Percentiles rank a stretch among this genome's conserved stretches.
Evolutionary conservation across 768 basidiomycete genomes (phyloP).

Genomic region (Rhodotorula diobovata): DNA sequence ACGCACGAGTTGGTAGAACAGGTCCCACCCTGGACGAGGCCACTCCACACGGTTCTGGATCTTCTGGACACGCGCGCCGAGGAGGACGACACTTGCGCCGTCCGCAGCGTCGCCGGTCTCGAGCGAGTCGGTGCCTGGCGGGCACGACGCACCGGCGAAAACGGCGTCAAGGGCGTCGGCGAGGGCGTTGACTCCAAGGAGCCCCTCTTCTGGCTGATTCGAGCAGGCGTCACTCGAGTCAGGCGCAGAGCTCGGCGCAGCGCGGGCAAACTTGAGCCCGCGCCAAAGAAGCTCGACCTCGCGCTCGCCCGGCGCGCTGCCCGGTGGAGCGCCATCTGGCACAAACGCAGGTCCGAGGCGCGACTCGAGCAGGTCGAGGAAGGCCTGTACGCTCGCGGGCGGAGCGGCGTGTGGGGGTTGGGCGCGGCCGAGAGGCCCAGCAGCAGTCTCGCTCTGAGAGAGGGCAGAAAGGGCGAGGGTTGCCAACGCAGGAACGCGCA

Average conservation of each 20-base stretch:
- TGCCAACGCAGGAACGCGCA: constrained; percentile 21
- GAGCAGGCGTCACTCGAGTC: neutral
- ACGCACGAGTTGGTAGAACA: constrained; percentile 31
- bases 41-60: neutral
- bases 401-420: neutral
- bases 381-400: neutral
- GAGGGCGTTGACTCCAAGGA: constrained; percentile 27
- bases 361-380: constrained; percentile 30
- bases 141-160: neutral
- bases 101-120: neutral
- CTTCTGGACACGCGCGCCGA: constrained; percentile 30
- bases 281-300: constrained; percentile 22
- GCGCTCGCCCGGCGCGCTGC: neutral
- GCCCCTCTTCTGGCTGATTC: neutral
- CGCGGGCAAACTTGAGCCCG: constrained; percentile 28
- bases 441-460: neutral
- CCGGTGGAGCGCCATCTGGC: no score
- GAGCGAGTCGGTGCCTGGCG: neutral
- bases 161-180: constrained; percentile 17
- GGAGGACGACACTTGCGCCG: neutral
- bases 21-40: constrained; percentile 27
- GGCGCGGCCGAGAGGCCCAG: neutral
- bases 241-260: neutral
- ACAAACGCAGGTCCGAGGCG: neutral
- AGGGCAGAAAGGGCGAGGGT: constrained; percentile 13